Conservation (phyloP, 164 flowering plant genomes). For the Litsea cubeba region DNA sequence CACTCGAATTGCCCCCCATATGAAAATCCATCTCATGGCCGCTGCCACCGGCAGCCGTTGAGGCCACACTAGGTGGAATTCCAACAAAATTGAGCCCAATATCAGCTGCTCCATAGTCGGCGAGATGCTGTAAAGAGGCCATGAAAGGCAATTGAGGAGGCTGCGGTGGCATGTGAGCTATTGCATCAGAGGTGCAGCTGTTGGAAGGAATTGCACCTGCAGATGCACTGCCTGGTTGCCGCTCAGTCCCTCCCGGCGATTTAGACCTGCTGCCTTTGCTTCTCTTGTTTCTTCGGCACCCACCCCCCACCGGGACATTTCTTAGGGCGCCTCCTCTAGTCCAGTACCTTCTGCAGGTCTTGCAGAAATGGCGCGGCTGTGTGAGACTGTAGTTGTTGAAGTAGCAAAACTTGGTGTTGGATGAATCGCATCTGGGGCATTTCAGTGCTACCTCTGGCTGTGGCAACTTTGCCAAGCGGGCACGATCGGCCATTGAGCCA, state of each 20-base stretch:
- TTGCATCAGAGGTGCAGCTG: conserved; percentile 21
- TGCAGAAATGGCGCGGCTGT: conserved; percentile 76
- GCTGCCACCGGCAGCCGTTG: not conserved
- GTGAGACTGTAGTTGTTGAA: conserved; percentile 68
- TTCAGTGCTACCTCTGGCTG: conserved; percentile 53
- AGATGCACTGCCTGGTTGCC: conserved; percentile 16
- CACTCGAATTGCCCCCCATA: conserved; percentile 13
- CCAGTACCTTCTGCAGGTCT: conserved; percentile 76
- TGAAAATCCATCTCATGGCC: conserved; percentile 33
- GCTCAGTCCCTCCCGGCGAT: conserved; percentile 18
- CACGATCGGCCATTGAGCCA: conserved; percentile 59
- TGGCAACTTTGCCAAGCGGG: conserved; percentile 52
- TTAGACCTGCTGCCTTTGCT: conserved; percentile 34
- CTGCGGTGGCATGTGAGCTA: conserved; percentile 23
- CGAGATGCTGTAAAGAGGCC: conserved; percentile 22
- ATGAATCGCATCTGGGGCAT: conserved; percentile 69
- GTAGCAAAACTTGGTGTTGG: conserved; percentile 76
- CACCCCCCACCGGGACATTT: conserved; percentile 74
- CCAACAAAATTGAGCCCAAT: conserved; percentile 38
- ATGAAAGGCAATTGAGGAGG: conserved; percentile 38
- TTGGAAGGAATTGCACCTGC: conserved; percentile 21
- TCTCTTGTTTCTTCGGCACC: conserved; percentile 67
- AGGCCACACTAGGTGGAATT: conserved; percentile 9
- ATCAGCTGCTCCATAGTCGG: conserved; percentile 24
- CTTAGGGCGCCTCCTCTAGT: conserved; percentile 66